Evolutionary conservation across 2,329 filamentous ascomycete species (phyloP), one percentile per base, ranked within the genome.

Genomic region (Aspergillus melleus): DNA sequence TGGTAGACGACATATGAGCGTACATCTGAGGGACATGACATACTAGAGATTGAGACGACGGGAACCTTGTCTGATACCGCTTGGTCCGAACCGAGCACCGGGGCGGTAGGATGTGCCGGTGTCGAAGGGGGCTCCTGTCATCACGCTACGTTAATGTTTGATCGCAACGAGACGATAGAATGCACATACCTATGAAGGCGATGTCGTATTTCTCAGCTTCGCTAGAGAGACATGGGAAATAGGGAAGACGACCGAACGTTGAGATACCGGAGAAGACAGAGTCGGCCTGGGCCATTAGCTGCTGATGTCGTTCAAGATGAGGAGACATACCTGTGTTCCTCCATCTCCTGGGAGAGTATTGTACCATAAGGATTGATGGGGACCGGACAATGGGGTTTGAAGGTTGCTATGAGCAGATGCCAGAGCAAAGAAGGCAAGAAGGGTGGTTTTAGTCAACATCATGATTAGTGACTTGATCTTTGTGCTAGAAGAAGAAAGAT

Each of bases 241-340:
- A 95, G 6, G 88, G 87, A 47, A 95, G 79, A 54, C 90, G 87
- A 11, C 90, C 91, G 72, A 95, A 95, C 8, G 91, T 96, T 1
- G 89, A 90, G 70, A 96, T 95, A 29, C 91, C 91, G 1, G 90
- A 94, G 77, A 95, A 96, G 59, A 95, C 90, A 0, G 90, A 92
- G 74, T 96, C 91, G 61, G 91, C 91, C 89, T 42, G 14, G 8
- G 11, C 24, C 5, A n/a, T 49, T 24, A 49, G 47, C 36, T n/a
- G 14, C 36, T 19, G 36, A 42, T 42, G 16, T 8, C 16, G 3
- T 19, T 6, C 36, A 6, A 42, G 3, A 8, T 16, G 36, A 42
- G 36, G 36, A 49, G 39, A 63, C 79, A 52, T 69, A 90, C 90
- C 82, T 95, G 90, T 44, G 87, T 95, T 58, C 91, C 91, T 26